Evolutionary conservation across 116 monocot species (phyloP), one percentile per base, ranked within the genome.

Genomic region (Phalaenopsis hybrid): DNA sequence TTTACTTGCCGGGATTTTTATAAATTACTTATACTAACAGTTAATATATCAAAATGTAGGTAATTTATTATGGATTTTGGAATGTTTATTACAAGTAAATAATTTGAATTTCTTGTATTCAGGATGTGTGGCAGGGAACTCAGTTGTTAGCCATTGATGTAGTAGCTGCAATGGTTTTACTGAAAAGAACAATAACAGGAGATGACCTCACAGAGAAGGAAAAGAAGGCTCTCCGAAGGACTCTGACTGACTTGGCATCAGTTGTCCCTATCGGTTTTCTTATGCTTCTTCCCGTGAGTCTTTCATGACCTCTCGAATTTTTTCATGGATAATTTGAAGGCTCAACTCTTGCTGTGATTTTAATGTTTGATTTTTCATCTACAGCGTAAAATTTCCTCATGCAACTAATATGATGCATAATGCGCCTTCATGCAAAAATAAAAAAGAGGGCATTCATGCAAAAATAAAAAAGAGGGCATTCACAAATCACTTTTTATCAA

Each of bases 71-170:
- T 23, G 23, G 23, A 44, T 46, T 52, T 43, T 45, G 75, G 44
- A 75, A 75, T 75, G 46, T 44, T 12, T 44, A 20, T 75, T 20
- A 23, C 6, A 45, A 21, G 75, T 28, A 10, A 77, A 49, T 31
- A 28, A 12, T 51, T 51, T 77, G 51, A 20, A 31, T 52, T 77
- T 77, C 49, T 77, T 59, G 37, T 79, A 46, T 75, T 20, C 75
- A 95, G 95, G 93, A 93, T 87, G 89, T 96, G 16, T 92, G 82
- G 93, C 98, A 98, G 83, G 98, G 98, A 87, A 95, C 95, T 79
- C 98, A 98, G 81, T 88, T 98, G 20, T 86, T 98, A 82, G 95
- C 93, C 73, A 90, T 95, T 79, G 98, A 98, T 85, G 86, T 89
- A 41, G 93, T 80, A 83, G 98, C 98, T 49, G 98, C 98, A 41